Evolutionary conservation across 768 basidiomycete species (phyloP).

Genomic region (Chiua virens): DNA sequence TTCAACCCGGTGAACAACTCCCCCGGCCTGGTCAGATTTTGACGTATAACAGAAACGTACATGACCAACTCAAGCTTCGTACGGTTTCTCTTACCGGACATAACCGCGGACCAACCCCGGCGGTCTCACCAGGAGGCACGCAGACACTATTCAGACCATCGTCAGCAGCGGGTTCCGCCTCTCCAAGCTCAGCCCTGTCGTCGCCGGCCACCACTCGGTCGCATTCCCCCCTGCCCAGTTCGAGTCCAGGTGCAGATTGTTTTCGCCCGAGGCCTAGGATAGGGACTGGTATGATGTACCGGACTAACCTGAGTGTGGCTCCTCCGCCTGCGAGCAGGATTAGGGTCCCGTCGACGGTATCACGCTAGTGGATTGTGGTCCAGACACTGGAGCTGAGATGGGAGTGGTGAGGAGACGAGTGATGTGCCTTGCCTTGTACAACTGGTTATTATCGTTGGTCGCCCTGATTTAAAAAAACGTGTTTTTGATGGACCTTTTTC

Average conservation of each 20-base stretch:
- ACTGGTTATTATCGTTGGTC: conserved; percentile 13
- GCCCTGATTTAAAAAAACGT: conserved; percentile 1
- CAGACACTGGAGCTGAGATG: not conserved
- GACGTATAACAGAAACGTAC: conserved; percentile 35
- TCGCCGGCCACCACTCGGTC: conserved; percentile 13
- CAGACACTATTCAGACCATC: conserved; percentile 22
- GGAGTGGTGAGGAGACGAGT: conserved; percentile 1
- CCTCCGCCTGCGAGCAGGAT: conserved; percentile 36
- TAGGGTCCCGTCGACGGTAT: conserved; percentile 34
- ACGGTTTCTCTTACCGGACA: conserved; percentile 10
- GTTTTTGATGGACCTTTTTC: conserved; percentile 5
- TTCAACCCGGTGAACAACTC: conserved; percentile 25
- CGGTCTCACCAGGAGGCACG: conserved; percentile 18
- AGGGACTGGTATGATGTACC: conserved; percentile 71
- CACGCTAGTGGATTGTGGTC: conserved; percentile 9
- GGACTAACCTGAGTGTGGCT: conserved; percentile 31
- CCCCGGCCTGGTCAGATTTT: conserved; percentile 26
- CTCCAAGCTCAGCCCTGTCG: conserved; percentile 8
- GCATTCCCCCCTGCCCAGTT: conserved; percentile 21
- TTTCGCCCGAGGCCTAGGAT: conserved; percentile 54
- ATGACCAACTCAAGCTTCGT: conserved; percentile 31
- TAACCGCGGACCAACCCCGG: conserved; percentile 4
- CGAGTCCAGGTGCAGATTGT: conserved; percentile 14
- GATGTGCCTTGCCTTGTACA: not conserved
- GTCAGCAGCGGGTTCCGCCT: not conserved